A percentile compares a stretch with the other conserved stretches of the same genome.
Conservation (phyloP, 2,329 filamentous ascomycete species). For the Knoxdaviesia capensis region DNA sequence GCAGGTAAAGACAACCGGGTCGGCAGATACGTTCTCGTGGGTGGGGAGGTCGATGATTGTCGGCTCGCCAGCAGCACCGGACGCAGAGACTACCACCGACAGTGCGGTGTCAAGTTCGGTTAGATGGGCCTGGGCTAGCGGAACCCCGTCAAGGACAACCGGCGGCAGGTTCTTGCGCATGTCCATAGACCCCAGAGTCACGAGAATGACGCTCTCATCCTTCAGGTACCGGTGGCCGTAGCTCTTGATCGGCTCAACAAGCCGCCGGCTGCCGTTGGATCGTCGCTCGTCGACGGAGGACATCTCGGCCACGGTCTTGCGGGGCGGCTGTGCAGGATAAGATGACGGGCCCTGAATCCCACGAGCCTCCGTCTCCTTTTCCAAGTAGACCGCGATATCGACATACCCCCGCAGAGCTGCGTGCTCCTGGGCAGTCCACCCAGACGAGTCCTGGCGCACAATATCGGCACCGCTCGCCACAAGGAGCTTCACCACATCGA, state of each 20-base stretch:
- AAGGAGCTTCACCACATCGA: conserved; percentile 55
- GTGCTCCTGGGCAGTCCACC: conserved; percentile 89
- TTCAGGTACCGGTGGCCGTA: conserved; percentile 93
- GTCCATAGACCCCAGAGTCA: conserved; percentile 90
- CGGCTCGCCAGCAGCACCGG: conserved; percentile 67
- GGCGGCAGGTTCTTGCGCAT: conserved; percentile 63
- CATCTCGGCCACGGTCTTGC: conserved; percentile 10
- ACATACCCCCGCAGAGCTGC: conserved; percentile 80
- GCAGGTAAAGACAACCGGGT: conserved; percentile 79
- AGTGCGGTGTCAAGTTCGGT: conserved; percentile 89
- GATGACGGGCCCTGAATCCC: conserved; percentile 7
- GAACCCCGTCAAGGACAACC: conserved; percentile 74
- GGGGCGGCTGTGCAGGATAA: not conserved
- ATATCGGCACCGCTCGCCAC: conserved; percentile 61
- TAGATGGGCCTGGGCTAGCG: conserved; percentile 68
- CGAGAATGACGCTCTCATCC: conserved; percentile 71
- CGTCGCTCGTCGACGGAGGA: conserved; percentile 42
- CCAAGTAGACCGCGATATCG: conserved; percentile 50
- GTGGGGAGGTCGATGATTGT: conserved; percentile 83
- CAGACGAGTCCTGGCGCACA: conserved; percentile 59
- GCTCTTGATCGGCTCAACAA: conserved; percentile 68
- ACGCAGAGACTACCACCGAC: conserved; percentile 76
- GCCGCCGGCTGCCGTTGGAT: conserved; percentile 30
- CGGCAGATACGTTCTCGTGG: conserved; percentile 82
- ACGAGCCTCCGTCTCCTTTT: conserved; percentile 11